These are phyloP conservation scores for Herpetomonas tarakana DNA, from an alignment of 208 protist species.

Conservation along the genomic window DNA sequence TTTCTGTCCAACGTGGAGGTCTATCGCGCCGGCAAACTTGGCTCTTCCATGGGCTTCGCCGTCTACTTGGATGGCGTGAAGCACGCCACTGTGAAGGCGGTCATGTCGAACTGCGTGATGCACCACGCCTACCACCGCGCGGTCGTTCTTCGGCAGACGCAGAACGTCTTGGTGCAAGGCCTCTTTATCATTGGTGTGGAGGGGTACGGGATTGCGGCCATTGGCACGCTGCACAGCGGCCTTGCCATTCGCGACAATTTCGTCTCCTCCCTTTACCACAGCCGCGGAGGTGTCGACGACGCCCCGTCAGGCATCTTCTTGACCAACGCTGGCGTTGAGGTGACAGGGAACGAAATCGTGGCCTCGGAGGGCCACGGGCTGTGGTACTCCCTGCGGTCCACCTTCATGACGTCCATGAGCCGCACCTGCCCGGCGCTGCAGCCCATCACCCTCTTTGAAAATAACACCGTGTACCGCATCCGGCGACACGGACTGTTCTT, in stretches of 20 bases:
- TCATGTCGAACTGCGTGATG: constrained; percentile 23
- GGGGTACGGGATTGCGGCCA: constrained; percentile 27
- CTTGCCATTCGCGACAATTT: constrained; percentile 18
- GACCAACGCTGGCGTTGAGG: constrained; percentile 18
- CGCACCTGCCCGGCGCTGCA: constrained; percentile 22
- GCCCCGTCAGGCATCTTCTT: constrained; percentile 21
- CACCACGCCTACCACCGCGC: constrained; percentile 37
- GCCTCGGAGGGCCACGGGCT: constrained; percentile 27
- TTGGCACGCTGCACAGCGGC: constrained; percentile 18
- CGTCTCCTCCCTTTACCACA: constrained; percentile 3
- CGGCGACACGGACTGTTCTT: constrained; percentile 28
- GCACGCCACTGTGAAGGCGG: constrained; percentile 9
- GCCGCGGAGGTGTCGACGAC: constrained; percentile 28
- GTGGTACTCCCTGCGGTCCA: constrained; percentile 34
- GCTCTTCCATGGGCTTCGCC: constrained; percentile 21
- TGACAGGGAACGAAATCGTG: constrained; percentile 18
- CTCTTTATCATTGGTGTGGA: constrained; percentile 18
- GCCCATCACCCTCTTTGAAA: constrained; percentile 10
- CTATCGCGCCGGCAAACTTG: constrained; percentile 36
- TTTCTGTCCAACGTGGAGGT: constrained; percentile 31
- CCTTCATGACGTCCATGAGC: constrained; percentile 12
- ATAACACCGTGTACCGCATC: constrained; percentile 24
- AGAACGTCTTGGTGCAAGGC: constrained; percentile 16
- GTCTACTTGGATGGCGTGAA: constrained; percentile 18
- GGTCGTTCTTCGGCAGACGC: constrained; percentile 26